Conservation (phyloP, 768 basidiomycete species). For the Gautieria morchelliformis region DNA sequence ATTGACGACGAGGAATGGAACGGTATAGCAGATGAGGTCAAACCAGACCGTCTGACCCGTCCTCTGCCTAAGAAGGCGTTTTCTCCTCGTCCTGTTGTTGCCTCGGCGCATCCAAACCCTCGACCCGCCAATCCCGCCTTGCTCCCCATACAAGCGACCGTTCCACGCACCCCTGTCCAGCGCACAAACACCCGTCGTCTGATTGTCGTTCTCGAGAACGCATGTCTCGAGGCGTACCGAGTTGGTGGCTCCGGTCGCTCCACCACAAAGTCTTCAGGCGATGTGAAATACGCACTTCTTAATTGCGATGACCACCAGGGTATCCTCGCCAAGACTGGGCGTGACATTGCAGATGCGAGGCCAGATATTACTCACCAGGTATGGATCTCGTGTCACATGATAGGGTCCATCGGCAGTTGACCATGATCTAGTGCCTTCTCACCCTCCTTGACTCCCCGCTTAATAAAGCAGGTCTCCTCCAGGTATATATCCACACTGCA, state of each 20-base stretch:
- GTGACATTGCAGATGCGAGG: conserved; percentile 98
- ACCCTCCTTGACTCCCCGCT: conserved; percentile 95
- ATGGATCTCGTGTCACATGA: conserved; percentile 14
- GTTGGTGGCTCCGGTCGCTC: conserved; percentile 38
- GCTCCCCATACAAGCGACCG: conserved; percentile 26
- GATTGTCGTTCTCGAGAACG: conserved; percentile 87
- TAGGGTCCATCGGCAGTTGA: neutral
- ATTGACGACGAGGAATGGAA: neutral
- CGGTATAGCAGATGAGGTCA: conserved; percentile 2
- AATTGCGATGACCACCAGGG: conserved; percentile 99
- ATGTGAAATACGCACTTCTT: conserved; percentile 91
- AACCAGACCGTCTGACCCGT: conserved; percentile 46
- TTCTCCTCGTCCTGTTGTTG: neutral
- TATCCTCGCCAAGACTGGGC: conserved; percentile 92
- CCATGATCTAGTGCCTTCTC: conserved; percentile 66
- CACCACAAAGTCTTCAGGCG: conserved; percentile 43
- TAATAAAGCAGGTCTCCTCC: conserved; percentile 93
- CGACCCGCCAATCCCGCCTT: conserved; percentile 17
- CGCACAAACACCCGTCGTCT: conserved; percentile 48
- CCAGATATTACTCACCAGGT: conserved; percentile 99
- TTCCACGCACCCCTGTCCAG: conserved; percentile 27
- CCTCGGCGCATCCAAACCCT: neutral
- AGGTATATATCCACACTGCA: conserved; percentile 97
- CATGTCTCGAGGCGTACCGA: conserved; percentile 92
- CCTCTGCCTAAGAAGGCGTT: conserved; percentile 39